Evolutionary conservation across 108 stramenopile genomes (phyloP), one percentile per base, ranked within the genome.

Genomic region (Skeletonema tropicum): DNA sequence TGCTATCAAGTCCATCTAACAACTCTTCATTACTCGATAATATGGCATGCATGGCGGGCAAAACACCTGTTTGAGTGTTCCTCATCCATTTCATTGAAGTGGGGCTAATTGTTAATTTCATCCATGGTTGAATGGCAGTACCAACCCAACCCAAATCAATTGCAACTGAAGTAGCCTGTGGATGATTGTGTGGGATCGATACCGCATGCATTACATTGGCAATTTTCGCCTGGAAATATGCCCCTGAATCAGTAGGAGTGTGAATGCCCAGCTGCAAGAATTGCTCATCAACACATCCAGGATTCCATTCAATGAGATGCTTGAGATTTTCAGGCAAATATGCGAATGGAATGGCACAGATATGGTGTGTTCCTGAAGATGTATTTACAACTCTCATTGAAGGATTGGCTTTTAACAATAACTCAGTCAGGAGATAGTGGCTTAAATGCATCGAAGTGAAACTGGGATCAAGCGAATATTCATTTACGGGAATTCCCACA

Each of bases 81-180:
- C 80, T 45, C 80, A 82, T 82, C 80, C 41, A 73, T 25, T 76
- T 76, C 17, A 77, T 36, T 36, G 21, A 29, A n/a, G 76, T 52
- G 32, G 80, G 80, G 14, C 64, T 73, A 29, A 77, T 23, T 12
- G 5, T 35, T 5, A 71, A 60, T 21, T 38, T 42, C 80, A 82
- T 82, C 15, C 71, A 77, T n/a, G 80, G 52, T 36, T 71, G 76
- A 39, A 82, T 82, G 6, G 45, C 23, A 9, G 80, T 82, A 4
- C 76, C 76, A 36, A 82, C 80, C 76, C 76, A 82, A 4, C 80
- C 80, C 26, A 82, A 38, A 41, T 82, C 80, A 32, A 82, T 77
- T 1, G 76, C 80, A 21, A 82, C 48, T 4, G 80, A 64, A 12
- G 64, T 65, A 13, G 76, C 45, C 21, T 6, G 26, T 23, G 70